Percentiles rank a stretch among this genome's conserved stretches.
These are phyloP conservation scores for Theileria annulata DNA, from an alignment of 169 alveolate genomes.

Conservation along the genomic window DNA sequence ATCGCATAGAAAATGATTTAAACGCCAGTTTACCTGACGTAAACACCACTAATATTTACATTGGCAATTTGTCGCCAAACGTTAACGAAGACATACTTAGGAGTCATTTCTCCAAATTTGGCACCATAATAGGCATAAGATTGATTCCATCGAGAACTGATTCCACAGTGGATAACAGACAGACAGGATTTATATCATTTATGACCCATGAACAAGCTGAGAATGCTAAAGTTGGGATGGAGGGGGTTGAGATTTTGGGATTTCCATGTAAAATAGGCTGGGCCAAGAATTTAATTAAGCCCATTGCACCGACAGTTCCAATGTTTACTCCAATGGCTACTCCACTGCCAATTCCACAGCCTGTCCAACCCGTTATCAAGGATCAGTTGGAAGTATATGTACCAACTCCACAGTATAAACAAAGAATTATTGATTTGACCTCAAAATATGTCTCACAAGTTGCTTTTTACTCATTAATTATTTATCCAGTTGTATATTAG, in stretches of 20 bases:
- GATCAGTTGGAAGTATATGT: conserved; percentile 21
- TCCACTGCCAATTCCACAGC: neutral
- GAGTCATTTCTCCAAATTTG: conserved; percentile 14
- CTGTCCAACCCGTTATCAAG: conserved; percentile 10
- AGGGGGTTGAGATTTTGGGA: conserved; percentile 36
- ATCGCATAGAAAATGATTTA: neutral
- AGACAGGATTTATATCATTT: conserved; percentile 30
- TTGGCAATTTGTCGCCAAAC: conserved; percentile 26
- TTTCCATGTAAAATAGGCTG: conserved; percentile 36
- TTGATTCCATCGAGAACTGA: conserved; percentile 7
- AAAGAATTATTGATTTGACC: conserved; percentile 47
- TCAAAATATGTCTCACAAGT: conserved; percentile 57
- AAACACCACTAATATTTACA: conserved; percentile 10
- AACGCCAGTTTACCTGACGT: neutral
- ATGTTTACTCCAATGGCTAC: neutral
- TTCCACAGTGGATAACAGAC: neutral
- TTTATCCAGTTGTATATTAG: neutral
- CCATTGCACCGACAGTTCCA: neutral
- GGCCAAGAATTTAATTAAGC: conserved; percentile 9
- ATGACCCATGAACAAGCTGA: conserved; percentile 19
- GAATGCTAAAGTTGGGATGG: conserved; percentile 36
- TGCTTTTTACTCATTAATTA: neutral
- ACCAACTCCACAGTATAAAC: conserved; percentile 18
- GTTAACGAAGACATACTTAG: conserved; percentile 27
- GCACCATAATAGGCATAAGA: conserved; percentile 16